A percentile compares a stretch with the other conserved stretches of the same genome.
Evolutionary conservation across 345 rosid species (phyloP).

Genomic region (Lepidium sativum): DNA sequence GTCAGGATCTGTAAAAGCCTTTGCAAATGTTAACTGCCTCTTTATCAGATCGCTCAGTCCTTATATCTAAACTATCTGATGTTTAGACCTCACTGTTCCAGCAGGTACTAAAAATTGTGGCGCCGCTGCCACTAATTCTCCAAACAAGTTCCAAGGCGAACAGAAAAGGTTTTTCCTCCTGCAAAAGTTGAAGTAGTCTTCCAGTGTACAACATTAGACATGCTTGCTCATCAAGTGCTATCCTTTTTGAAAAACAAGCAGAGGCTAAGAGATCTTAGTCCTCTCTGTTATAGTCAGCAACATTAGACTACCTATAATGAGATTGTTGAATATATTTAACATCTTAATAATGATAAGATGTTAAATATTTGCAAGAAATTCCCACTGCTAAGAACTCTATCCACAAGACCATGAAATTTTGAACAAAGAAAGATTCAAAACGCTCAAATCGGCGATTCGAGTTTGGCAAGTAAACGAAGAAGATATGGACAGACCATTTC

Average conservation of each 20-base stretch:
- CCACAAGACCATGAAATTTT: no score
- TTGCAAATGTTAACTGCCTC: neutral
- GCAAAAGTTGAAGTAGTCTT: constrained; percentile 10
- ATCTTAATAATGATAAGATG: no score
- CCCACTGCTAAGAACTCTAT: no score
- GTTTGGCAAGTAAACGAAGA: no score
- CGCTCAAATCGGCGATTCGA: no score
- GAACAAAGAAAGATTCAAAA: no score
- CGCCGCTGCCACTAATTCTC: constrained; percentile 50
- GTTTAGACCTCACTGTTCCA: neutral
- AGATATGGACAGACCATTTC: no score
- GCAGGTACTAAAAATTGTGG: constrained; percentile 48
- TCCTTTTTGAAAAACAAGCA: constrained; percentile 9
- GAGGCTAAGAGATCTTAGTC: constrained; percentile 13
- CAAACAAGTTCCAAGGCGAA: constrained; percentile 33
- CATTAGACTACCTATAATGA: neutral
- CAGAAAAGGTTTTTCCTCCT: neutral
- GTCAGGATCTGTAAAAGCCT: neutral
- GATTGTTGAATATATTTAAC: no score
- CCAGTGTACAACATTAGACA: neutral
- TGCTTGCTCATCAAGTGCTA: neutral
- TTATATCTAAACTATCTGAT: neutral
- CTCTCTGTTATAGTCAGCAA: constrained; percentile 23
- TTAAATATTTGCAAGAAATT: no score
- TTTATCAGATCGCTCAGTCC: neutral